Base-by-base conservation (phyloP, 2,329 filamentous ascomycete species). In the Coleophoma eucalyptorum region DNA sequence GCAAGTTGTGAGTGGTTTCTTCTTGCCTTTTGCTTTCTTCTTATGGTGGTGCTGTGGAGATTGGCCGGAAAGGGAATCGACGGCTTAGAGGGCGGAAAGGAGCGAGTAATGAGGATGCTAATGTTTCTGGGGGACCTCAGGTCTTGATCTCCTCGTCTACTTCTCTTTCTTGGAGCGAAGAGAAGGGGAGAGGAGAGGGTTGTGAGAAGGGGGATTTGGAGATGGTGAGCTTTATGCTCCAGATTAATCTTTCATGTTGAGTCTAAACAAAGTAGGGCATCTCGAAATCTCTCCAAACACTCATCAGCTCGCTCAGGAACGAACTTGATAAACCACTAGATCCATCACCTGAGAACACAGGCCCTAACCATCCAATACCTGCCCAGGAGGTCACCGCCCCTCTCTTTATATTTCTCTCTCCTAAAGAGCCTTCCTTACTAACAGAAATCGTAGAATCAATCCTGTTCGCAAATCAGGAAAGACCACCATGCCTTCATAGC, bases 401-500 rank as follows among this genome's bases (percentile, higher is more conserved):
- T 5, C 48, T 18, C 21, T 43, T 35, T 43, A 34, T 16, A 21
- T 46, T 43, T 18, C 5, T 33, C 5, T 34, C 34, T 33, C 41
- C n/a, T 1, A 20, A 8, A 5, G 16, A 26, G 11, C 34, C 10
- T 5, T 41, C 7, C 11, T 38, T 6, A 38, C 6, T 37, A 21
- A 44, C 4, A 19, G 18, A 35, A 31, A 16, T n/a, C 12, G 18
- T 16, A 42, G 44, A 47, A 48, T 13, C 32, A 34, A 19, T 15
- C 43, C 26, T 60, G 62, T 42, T n/a, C 50, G 1, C 46, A 4
- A 10, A 52, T 57, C 8, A 54, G 54, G 13, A 34, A 41, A 4
- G 60, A 66, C 20, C 63, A 60, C 41, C 57, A 65, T 50, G 47
- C 42, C 7, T 64, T 66, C 44, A 38, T 66, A 2, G 38, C 41